Evolutionary conservation across 805 yeast genomes (phyloP).

Genomic region (Teunomyces stri): DNA sequence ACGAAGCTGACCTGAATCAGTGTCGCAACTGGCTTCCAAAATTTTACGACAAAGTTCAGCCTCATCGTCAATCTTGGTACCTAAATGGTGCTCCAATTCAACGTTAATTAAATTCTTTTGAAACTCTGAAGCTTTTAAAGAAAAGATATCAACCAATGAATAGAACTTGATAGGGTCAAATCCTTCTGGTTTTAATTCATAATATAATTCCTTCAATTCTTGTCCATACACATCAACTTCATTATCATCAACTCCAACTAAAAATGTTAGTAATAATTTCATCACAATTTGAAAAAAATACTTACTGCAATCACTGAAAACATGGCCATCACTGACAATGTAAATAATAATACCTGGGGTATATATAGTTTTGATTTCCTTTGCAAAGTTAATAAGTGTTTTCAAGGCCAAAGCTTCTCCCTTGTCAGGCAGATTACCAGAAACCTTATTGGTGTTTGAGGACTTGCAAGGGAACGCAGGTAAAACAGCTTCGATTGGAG

Average conservation of each 20-base stretch:
- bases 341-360: slow-evolving; percentile 54
- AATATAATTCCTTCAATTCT: slow-evolving; percentile 43
- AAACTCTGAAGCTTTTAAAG: slow-evolving; percentile 15
- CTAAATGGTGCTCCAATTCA: slow-evolving; percentile 28
- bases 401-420: slow-evolving; percentile 42
- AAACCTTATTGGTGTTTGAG: slow-evolving; percentile 53
- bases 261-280: slow-evolving; percentile 11
- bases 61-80: slow-evolving; percentile 29
- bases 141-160: slow-evolving; percentile 36
- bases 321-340: slow-evolving; percentile 66
- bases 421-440: slow-evolving; percentile 49
- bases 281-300: slow-evolving; percentile 2
- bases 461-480: slow-evolving; percentile 69
- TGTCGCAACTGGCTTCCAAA: slow-evolving; percentile 37
- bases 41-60: slow-evolving; percentile 38
- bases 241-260: slow-evolving; percentile 55
- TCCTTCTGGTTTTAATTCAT: slow-evolving; percentile 30
- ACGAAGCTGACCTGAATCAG: slow-evolving; percentile 33
- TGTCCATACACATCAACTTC: slow-evolving; percentile 49
- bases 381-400: slow-evolving; percentile 31
- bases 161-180: slow-evolving; percentile 27
- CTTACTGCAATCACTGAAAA: slow-evolving; percentile 53
- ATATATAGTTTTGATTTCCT: slow-evolving; percentile 34
- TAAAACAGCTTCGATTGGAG: slow-evolving; percentile 52
- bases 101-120: slow-evolving; percentile 18